These are phyloP conservation scores for Cairneyella variabilis DNA, from an alignment of 495 filamentous ascomycete genomes.

Conservation along the genomic window DNA sequence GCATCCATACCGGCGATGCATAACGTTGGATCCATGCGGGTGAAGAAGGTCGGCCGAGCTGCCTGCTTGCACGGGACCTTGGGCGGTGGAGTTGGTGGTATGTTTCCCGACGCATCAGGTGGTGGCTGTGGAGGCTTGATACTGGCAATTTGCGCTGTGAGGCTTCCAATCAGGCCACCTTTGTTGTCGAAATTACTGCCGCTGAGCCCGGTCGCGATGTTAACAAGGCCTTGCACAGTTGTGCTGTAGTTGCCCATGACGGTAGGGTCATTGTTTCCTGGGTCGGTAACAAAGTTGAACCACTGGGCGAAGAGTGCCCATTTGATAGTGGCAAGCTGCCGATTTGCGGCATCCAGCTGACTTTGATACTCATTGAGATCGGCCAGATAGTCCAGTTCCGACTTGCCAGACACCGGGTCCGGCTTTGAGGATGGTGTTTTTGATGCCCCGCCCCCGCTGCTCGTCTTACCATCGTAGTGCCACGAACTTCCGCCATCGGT, in stretches of 20 bases:
- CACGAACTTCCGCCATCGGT: not conserved
- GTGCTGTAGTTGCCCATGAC: not conserved
- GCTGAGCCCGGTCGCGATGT: not conserved
- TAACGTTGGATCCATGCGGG: slow-evolving; percentile 42
- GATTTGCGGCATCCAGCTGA: slow-evolving; percentile 14
- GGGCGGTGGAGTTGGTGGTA: not conserved
- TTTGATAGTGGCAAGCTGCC: not conserved
- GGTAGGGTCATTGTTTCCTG: too few species aligned
- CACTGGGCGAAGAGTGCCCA: slow-evolving; percentile 26
- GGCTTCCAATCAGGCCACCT: too few species aligned
- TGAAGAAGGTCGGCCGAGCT: slow-evolving; percentile 26
- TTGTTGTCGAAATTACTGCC: too few species aligned
- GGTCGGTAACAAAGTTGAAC: slow-evolving; percentile 8
- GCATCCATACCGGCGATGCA: slow-evolving; percentile 37
- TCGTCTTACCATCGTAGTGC: too few species aligned
- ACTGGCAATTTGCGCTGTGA: too few species aligned
- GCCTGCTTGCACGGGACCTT: slow-evolving; percentile 10
- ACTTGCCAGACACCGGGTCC: too few species aligned
- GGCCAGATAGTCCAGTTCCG: slow-evolving; percentile 7
- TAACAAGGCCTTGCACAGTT: not conserved
- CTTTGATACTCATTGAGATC: slow-evolving; percentile 15
- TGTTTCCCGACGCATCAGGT: not conserved
- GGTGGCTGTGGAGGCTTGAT: not conserved
- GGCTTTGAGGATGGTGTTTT: not conserved
- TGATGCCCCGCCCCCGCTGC: slow-evolving; percentile 4